These are phyloP conservation scores for Penicillium tannophilum DNA, from an alignment of 495 filamentous ascomycete species.

Conservation along the genomic window DNA sequence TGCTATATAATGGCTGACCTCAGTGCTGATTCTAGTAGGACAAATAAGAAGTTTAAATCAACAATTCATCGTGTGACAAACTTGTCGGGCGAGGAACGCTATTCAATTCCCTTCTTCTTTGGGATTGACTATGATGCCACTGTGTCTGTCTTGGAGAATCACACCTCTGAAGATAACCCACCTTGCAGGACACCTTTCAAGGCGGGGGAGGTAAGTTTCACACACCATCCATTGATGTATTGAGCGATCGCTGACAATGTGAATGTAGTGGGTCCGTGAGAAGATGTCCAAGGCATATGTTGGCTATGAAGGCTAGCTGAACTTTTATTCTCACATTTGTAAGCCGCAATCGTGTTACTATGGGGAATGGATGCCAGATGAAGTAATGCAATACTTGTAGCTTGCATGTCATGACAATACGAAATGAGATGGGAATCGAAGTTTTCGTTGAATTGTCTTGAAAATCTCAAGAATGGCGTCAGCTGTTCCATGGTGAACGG, in stretches of 20 bases:
- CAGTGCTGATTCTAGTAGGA: conserved; percentile 20
- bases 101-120: conserved; percentile 54
- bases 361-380: neutral
- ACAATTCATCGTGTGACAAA: conserved; percentile 55
- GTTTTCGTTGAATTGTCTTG: conserved; percentile 24
- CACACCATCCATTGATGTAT: neutral
- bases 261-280: conserved; percentile 19
- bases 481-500: conserved; percentile 15
- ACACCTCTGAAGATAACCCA: conserved; percentile 17
- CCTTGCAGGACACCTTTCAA: conserved; percentile 26
- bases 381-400: neutral
- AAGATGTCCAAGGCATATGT: conserved; percentile 22
- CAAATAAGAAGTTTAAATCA: conserved; percentile 47
- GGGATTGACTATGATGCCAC: conserved; percentile 35
- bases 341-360: neutral
- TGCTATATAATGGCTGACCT: neutral
- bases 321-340: neutral
- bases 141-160: conserved; percentile 25
- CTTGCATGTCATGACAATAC: neutral
- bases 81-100: conserved; percentile 44
- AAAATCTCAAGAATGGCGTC: conserved; percentile 23
- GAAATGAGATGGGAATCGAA: conserved; percentile 8
- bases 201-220: conserved; percentile 28
- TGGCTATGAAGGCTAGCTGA: conserved; percentile 13
- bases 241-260: conserved; percentile 1